Evolutionary conservation across 441 rosid species (phyloP), one percentile per base, ranked within the genome.

Genomic region (Francoa sonchifolia): DNA sequence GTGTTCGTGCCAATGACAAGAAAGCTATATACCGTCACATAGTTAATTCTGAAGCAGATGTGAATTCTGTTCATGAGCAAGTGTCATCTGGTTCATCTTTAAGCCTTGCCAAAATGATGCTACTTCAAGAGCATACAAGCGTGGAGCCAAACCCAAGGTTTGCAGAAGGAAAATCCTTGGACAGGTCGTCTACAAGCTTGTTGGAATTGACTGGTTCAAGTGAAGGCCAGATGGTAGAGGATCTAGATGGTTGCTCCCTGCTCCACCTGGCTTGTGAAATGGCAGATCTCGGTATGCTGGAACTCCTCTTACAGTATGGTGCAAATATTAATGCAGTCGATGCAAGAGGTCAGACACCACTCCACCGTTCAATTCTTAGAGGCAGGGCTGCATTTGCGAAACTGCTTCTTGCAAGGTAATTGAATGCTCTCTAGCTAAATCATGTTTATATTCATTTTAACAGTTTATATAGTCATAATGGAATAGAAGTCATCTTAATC

Each of bases 231-330:
- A 23, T 28, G 31, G n/a, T 58, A 50, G 96, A 77, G 3, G 78
- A 69, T 43, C 50, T 68, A 11, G 74, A 73, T 47, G 97, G 99
- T 22, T 74, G 88, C 58, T 52, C 93, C 26, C 66, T 93, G 49
- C 90, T 93, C 61, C 96, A 93, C 61, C 87, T 92, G 39, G 99
- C 99, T 39, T 93, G 96, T 73, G 96, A 84, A 71, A 67, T 84
- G 50, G 79, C 84, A 12, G 99, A 93, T 57, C 64, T 93, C 27
- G 93, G 97, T 55, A 87, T 93, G 99, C 62, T 88, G n/a, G 99
- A 93, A 69, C 93, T 93, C 61, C 82, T 93, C 23, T 61, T 93
- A 27, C 99, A 88, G 52, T 93, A 84, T 35, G 97, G 99, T 52
- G 95, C 99, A 30, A 76, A 74, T 59, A 68, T 79, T 53, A 82